A percentile compares a stretch with the other conserved stretches of the same genome.
Conservation (phyloP, 192 early-diverging fungal species). For the Fimicolochytrium jonesii region DNA sequence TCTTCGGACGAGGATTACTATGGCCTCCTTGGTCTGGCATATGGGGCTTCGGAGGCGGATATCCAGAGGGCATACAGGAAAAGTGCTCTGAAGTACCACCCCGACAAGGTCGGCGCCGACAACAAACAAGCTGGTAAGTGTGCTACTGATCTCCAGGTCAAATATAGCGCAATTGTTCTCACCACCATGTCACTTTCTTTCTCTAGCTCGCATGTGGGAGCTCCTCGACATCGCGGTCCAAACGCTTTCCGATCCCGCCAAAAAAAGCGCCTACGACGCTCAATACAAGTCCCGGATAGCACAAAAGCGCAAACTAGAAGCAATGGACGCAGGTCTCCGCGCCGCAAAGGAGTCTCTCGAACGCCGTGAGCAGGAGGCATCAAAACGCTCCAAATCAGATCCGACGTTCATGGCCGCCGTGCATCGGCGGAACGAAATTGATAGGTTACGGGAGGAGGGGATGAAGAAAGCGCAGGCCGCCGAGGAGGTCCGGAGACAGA, state of each 20-base stretch:
- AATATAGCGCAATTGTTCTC: no score
- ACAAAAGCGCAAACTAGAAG: conserved; percentile 21
- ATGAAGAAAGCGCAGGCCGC: conserved; percentile 13
- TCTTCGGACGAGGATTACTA: conserved; percentile 78
- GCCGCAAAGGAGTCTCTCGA: conserved; percentile 18
- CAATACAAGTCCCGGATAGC: conserved; percentile 26
- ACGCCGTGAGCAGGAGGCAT: conserved; percentile 12
- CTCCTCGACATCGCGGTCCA: conserved; percentile 89
- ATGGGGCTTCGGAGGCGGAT: conserved; percentile 65
- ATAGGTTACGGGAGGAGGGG: conserved; percentile 22
- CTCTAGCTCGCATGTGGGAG: conserved; percentile 76
- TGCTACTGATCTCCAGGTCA: not conserved
- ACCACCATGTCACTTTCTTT: conserved; percentile 2
- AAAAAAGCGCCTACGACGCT: conserved; percentile 75
- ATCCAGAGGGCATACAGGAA: conserved; percentile 52
- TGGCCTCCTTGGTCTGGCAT: conserved; percentile 74
- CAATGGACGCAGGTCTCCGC: conserved; percentile 17
- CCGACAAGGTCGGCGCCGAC: conserved; percentile 57
- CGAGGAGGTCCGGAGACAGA: conserved; percentile 17
- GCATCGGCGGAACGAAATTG: conserved; percentile 21
- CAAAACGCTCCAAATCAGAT: conserved; percentile 15
- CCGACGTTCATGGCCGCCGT: conserved; percentile 4
- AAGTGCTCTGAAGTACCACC: conserved; percentile 80
- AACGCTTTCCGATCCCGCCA: conserved; percentile 75
- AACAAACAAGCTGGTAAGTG: conserved; percentile 16